Conservation (phyloP, 2,329 filamentous ascomycete genomes). For the Fusarium veterinarium region DNA sequence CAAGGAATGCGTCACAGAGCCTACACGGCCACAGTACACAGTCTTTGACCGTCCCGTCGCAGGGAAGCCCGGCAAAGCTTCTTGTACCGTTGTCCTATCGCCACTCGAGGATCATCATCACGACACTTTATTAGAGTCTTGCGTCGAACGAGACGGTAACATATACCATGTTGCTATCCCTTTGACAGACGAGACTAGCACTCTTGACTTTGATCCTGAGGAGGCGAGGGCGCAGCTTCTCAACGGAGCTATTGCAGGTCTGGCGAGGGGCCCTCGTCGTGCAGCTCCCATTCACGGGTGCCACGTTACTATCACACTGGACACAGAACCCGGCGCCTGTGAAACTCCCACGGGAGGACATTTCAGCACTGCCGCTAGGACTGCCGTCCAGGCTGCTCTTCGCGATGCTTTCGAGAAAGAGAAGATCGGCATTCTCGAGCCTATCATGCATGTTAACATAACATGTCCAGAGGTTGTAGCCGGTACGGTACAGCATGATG, state of each 20-base stretch:
- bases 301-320: conserved; percentile 75
- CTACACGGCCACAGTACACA: conserved; percentile 67
- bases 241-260: conserved; percentile 84
- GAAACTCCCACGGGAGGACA: conserved; percentile 73
- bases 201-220: conserved; percentile 61
- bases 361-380: conserved; percentile 71
- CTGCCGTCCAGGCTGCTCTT: conserved; percentile 76
- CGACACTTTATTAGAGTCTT: conserved; percentile 54
- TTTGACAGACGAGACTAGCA: conserved; percentile 61
- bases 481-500: conserved; percentile 84
- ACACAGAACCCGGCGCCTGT: conserved; percentile 66
- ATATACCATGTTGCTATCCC: conserved; percentile 66
- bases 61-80: conserved; percentile 81
- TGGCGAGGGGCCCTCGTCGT: conserved; percentile 85
- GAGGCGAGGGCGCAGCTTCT: conserved; percentile 70
- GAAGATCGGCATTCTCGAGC: conserved; percentile 81
- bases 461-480: conserved; percentile 84
- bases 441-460: conserved; percentile 91
- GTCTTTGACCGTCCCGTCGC: conserved; percentile 84
- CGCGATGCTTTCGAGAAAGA: conserved; percentile 66
- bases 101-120: conserved; percentile 63
- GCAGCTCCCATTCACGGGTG: conserved; percentile 84
- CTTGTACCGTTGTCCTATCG: conserved; percentile 75
- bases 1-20: conserved; percentile 78
- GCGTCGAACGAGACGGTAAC: conserved; percentile 76